Evolutionary conservation across 495 filamentous ascomycete genomes (phyloP).

Genomic region (Penicillium dipodomyicola): DNA sequence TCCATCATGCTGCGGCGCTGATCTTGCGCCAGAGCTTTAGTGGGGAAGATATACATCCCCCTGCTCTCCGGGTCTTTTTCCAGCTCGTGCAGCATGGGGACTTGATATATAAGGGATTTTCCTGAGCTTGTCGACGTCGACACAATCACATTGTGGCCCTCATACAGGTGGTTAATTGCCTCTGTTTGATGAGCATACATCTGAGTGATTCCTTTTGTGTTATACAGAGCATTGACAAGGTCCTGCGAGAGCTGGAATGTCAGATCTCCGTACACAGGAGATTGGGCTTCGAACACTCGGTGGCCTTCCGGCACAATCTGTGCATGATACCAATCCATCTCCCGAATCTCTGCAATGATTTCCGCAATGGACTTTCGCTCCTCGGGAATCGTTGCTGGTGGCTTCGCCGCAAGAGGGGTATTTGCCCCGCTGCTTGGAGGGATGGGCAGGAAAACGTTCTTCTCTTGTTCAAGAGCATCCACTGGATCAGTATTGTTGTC

Average conservation of each 20-base stretch:
- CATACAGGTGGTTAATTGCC: slow-evolving; percentile 86
- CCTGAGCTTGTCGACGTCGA: slow-evolving; percentile 94
- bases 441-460: slow-evolving; percentile 45
- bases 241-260: slow-evolving; percentile 84
- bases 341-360: slow-evolving; percentile 81
- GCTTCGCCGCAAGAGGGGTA: slow-evolving; percentile 42
- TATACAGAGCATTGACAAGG: slow-evolving; percentile 92
- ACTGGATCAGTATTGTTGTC: slow-evolving; percentile 66
- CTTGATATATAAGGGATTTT: slow-evolving; percentile 94
- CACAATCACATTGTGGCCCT: slow-evolving; percentile 84
- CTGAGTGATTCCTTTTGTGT: slow-evolving; percentile 76
- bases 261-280: slow-evolving; percentile 78
- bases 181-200: slow-evolving; percentile 95
- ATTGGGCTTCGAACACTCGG: slow-evolving; percentile 85
- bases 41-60: slow-evolving; percentile 98
- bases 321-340: slow-evolving; percentile 78
- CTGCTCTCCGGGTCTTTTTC: slow-evolving; percentile 73
- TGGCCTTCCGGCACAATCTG: slow-evolving; percentile 96
- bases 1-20: slow-evolving; percentile 87
- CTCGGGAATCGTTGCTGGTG: slow-evolving; percentile 69
- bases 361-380: slow-evolving; percentile 80
- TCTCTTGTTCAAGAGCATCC: slow-evolving; percentile 52
- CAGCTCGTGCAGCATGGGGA: slow-evolving; percentile 86
- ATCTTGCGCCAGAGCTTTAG: slow-evolving; percentile 95
- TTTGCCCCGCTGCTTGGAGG: slow-evolving; percentile 48